These are phyloP conservation scores for Entelexis sorbosivorans DNA, from an alignment of 1,139 yeast species.

Conservation along the genomic window DNA sequence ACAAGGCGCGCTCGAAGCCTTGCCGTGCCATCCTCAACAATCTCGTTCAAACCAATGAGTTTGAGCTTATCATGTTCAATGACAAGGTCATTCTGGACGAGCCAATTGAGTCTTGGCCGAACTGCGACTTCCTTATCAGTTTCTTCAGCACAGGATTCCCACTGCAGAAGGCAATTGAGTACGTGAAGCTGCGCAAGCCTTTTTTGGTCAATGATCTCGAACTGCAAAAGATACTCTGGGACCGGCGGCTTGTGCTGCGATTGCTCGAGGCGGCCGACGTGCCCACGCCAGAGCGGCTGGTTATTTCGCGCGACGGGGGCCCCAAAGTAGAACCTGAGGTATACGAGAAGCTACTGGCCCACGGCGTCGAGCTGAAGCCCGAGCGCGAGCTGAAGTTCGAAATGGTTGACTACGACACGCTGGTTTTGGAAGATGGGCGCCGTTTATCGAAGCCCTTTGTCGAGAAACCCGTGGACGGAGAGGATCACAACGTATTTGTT, in stretches of 20 bases:
- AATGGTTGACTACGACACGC: conserved; percentile 80
- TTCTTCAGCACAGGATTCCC: conserved; percentile 97
- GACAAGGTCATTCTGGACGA: conserved; percentile 95
- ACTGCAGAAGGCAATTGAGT: conserved; percentile 83
- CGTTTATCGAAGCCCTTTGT: conserved; percentile 79
- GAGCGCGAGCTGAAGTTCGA: conserved; percentile 64
- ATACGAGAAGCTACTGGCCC: conserved; percentile 42
- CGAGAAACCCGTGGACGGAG: conserved; percentile 98
- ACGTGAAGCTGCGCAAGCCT: conserved; percentile 83
- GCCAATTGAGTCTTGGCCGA: conserved; percentile 90
- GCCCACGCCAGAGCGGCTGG: conserved; percentile 78
- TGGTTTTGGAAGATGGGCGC: conserved; percentile 58
- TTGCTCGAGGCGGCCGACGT: conserved; percentile 75
- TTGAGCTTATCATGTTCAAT: conserved; percentile 93
- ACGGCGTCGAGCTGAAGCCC: conserved; percentile 40
- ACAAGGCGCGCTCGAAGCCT: conserved; percentile 90
- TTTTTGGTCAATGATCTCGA: conserved; percentile 78
- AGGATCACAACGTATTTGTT: conserved; percentile 91
- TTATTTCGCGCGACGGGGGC: conserved; percentile 93
- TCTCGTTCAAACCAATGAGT: conserved; percentile 84
- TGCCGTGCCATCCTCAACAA: conserved; percentile 84
- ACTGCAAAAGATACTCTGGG: conserved; percentile 93
- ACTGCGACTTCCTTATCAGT: conserved; percentile 87
- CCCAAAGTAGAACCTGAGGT: conserved; percentile 68
- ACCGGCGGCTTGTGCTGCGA: conserved; percentile 74